Percentiles rank a stretch among this genome's conserved stretches.
phyloP scores from a whole-genome alignment of 2,329 filamentous ascomycete genomes.

The Trichoderma sp. region DNA sequence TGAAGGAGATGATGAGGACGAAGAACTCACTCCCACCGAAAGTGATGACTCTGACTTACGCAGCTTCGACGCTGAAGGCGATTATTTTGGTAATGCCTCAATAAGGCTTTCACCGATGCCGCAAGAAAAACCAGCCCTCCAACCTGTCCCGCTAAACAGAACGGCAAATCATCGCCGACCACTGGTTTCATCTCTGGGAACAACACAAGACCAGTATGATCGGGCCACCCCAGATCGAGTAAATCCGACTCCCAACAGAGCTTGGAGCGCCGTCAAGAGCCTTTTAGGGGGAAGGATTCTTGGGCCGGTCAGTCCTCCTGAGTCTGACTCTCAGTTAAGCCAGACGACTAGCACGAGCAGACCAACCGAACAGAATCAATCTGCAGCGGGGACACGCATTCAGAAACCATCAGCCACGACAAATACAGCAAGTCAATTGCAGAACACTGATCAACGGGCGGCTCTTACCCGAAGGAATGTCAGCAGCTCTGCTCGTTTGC shows the following conservation, averaged over 20 bases:
- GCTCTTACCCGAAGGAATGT: neutral
- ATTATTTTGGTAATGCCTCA: conserved; percentile 42
- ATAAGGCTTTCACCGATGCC: conserved; percentile 37
- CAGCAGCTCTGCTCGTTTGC: neutral
- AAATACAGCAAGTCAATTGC: neutral
- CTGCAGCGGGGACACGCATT: neutral
- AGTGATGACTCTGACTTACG: conserved; percentile 38
- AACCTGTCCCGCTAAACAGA: neutral
- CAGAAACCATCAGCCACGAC: neutral
- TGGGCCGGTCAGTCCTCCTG: conserved; percentile 19
- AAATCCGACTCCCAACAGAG: neutral
- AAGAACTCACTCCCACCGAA: conserved; percentile 17
- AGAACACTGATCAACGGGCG: neutral
- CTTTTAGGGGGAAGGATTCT: neutral
- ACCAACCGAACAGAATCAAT: neutral
- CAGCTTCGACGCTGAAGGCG: conserved; percentile 42
- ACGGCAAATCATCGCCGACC: neutral
- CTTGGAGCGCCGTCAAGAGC: conserved; percentile 16
- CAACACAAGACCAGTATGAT: neutral
- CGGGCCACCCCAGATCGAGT: neutral
- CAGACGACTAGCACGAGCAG: neutral
- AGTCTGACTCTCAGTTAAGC: conserved; percentile 20
- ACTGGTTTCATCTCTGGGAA: neutral
- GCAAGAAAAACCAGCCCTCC: neutral
- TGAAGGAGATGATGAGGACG: conserved; percentile 1